Percentiles rank a stretch among this genome's conserved stretches.
These are phyloP conservation scores for Carex sylvatica DNA, from an alignment of 202 grass and related monocot species.

Conservation along the genomic window DNA sequence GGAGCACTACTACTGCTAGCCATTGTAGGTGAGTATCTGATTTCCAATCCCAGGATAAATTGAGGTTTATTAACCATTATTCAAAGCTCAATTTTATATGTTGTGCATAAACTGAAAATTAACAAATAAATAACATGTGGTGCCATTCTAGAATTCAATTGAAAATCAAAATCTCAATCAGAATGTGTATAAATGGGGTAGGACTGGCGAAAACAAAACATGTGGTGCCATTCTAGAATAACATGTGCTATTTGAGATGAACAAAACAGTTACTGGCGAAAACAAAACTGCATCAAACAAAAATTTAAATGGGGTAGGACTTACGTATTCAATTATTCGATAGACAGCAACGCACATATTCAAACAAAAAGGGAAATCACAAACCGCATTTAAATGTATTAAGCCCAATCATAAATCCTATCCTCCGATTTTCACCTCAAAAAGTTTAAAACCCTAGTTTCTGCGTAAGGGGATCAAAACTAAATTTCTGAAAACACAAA, in stretches of 20 bases:
- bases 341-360: too few species aligned
- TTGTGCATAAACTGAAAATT: neutral
- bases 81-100: neutral
- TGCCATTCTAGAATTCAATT: neutral
- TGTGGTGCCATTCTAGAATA: too few species aligned
- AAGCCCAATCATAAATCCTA: too few species aligned
- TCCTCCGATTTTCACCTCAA: too few species aligned
- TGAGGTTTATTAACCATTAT: slow-evolving; percentile 17
- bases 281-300: neutral
- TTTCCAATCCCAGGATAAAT: neutral
- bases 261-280: neutral
- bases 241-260: neutral
- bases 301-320: neutral
- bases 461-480: neutral
- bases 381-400: neutral
- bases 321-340: too few species aligned
- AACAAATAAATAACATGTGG: neutral
- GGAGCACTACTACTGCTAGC: slow-evolving; percentile 25
- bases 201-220: too few species aligned
- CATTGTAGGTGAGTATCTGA: slow-evolving; percentile 29
- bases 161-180: neutral
- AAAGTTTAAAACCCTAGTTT: slow-evolving; percentile 1
- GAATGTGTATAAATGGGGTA: neutral
- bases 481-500: neutral
- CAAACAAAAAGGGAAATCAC: neutral